Evolutionary conservation across 169 alveolate genomes (phyloP).

Genomic region (Fabrea salina): DNA sequence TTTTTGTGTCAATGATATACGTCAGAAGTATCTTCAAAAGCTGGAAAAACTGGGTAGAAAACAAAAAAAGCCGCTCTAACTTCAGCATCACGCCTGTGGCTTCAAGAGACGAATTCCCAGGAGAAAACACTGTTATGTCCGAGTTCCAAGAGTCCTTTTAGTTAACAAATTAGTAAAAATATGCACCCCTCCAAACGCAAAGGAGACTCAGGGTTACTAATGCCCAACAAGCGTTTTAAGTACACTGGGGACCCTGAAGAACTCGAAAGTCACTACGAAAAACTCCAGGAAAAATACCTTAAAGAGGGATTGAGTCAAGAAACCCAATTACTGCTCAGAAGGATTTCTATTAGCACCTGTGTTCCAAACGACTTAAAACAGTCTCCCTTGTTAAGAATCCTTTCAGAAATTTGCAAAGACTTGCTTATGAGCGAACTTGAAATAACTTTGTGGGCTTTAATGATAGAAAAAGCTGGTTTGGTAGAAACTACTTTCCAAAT

Average conservation of each 20-base stretch:
- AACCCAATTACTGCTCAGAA: not conserved
- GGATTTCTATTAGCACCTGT: not conserved
- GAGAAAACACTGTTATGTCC: conserved; percentile 19
- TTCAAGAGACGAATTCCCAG: conserved; percentile 22
- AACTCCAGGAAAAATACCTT: too few species aligned
- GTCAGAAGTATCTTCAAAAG: not conserved
- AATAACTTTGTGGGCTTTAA: not conserved
- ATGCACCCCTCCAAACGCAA: too few species aligned
- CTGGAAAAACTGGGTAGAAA: conserved; percentile 29
- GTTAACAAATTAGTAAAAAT: too few species aligned
- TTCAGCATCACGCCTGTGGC: conserved; percentile 30
- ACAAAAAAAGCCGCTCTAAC: not conserved
- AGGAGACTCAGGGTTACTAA: too few species aligned
- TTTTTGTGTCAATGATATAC: not conserved
- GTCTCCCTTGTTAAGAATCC: not conserved
- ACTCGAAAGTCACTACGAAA: too few species aligned
- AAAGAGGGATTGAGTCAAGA: not conserved
- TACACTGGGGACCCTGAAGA: too few species aligned
- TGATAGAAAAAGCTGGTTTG: conserved; percentile 11
- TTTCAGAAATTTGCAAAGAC: not conserved
- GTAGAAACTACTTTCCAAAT: not conserved
- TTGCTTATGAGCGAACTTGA: conserved; percentile 20
- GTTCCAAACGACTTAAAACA: not conserved
- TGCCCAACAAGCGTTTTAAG: too few species aligned
- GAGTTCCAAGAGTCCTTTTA: too few species aligned